Conservation (phyloP, 345 rosid genomes). For the Lumnitzera littorea region DNA sequence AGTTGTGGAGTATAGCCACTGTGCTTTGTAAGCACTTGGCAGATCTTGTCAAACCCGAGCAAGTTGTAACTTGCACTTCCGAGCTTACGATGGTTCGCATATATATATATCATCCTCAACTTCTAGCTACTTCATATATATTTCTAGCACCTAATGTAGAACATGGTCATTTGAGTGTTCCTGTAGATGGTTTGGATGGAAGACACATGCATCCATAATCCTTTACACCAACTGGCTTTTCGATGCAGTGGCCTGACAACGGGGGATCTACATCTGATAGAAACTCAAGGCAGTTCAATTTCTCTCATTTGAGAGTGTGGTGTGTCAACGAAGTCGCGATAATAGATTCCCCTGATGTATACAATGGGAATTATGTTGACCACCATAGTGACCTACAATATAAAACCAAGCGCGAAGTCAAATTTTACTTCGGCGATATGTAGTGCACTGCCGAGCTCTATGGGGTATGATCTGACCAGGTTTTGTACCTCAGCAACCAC, state of each 20-base stretch:
- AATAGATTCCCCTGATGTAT: conserved; percentile 42
- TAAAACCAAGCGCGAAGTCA: conserved; percentile 80
- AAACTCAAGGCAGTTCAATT: conserved; percentile 34
- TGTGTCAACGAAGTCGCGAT: conserved; percentile 60
- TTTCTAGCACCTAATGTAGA: conserved; percentile 31
- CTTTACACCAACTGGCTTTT: conserved; percentile 34
- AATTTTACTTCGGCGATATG: too few species aligned
- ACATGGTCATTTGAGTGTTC: conserved; percentile 24
- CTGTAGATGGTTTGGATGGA: conserved; percentile 42
- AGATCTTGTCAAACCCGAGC: too few species aligned
- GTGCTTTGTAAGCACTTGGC: too few species aligned
- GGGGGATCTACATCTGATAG: conserved; percentile 29
- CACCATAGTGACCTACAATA: conserved; percentile 86
- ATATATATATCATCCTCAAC: conserved; percentile 42
- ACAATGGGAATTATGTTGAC: conserved; percentile 43
- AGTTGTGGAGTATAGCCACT: too few species aligned
- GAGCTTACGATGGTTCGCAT: too few species aligned
- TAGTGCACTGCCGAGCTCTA: too few species aligned
- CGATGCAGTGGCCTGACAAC: conserved; percentile 37
- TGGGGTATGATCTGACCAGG: too few species aligned
- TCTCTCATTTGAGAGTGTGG: conserved; percentile 49
- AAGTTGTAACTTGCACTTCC: too few species aligned
- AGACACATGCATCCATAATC: conserved; percentile 44
- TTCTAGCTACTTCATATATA: conserved; percentile 31
- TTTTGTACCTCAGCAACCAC: too few species aligned